Base-by-base conservation (phyloP, 805 yeast genomes). In the Yamadazyma ubonensis region DNA sequence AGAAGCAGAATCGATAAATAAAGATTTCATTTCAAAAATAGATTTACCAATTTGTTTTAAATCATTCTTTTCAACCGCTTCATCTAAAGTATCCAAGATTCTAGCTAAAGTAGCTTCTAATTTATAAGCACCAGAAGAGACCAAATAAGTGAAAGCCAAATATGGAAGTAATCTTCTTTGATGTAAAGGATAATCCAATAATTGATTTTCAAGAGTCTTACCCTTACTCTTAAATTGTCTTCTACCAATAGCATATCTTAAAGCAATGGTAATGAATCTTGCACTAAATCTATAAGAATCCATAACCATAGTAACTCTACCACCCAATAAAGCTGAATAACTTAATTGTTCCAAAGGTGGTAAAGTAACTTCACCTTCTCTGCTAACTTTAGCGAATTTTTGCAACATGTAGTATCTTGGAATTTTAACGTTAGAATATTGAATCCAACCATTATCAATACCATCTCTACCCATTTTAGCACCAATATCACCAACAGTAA, bases 381-480 rank as follows among this genome's bases (percentile, higher is more conserved):
- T 53, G 36, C 59, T 43, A 26, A 70, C 74, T 44, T 65, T 63
- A 53, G 70, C 63, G 52, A 57, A 70, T 46, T 63, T 68, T 52
- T 69, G 74, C 53, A 70, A 63, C 75, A 70, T 70, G 53, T 64
- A 67, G 52, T 55, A 65, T 48, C 75, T 59, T 32, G 75, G 75
- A 45, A 70, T 61, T 46, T 70, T 55, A 27, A 70, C 75, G 39
- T 54, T 51, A 20, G 73, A 61, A 45, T 65, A 70, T 54, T 70
- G 75, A 53, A 70, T 70, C 75, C 75, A 70, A 45, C 75, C 75
- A 38, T 70, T 70, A 52, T 70, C 75, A 44, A 70, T 64, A 49
- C 75, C 75, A 46, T 67, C 70, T 55, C 75, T 67, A 47, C 75
- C 75, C 75, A 70, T 70, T 51, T 70, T 70, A 38, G 70, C 60